Evolutionary conservation across 768 basidiomycete genomes (phyloP), one percentile per base, ranked within the genome.

Genomic region (Crucibulum laeve): DNA sequence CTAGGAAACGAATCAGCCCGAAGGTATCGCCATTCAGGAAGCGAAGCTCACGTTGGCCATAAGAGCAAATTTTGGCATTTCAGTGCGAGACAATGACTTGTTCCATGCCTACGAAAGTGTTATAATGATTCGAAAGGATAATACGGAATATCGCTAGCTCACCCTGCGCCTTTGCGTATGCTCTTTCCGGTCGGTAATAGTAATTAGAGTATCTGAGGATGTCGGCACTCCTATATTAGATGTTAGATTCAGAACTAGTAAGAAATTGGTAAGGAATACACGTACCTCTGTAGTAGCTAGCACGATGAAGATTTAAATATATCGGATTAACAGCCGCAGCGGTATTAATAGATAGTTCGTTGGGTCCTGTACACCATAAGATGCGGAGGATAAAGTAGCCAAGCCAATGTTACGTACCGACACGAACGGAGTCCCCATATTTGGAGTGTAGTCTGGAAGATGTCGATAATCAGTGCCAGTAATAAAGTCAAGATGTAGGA

Each of bases 341-440:
- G 45, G 50, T 43, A 44, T 57, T 48, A 17, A 69, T 43, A 23
- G 67, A 67, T 4, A 68, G 43, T 42, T 68, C 67, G 24, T 68
- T 67, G 25, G 68, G 68, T 7, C 68, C 67, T 69, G 15, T 32
- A 32, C 15, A 32, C 10, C 8, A 32, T 32, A 10, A 32, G 28
- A 32, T 10, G 10, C 15, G 28, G 10, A 10, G 15, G 10, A 15
- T 10, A 10, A 32, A 32, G 15, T 32, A n/a, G n/a, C n/a, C 10
- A 32, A 10, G n/a, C n/a, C n/a, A n/a, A 10, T 15, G 15, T 32
- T 10, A 32, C 28, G 10, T 15, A 32, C 28, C 28, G 10, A 32
- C 15, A 10, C 28, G 28, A 10, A 32, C 10, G 10, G 10, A 32
- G 10, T 10, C 10, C 28, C 28, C 28, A 32, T 32, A 32, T 15